Base-by-base conservation (phyloP, 352 stramenopile genomes). In the Phytopythium kandeliae region DNA sequence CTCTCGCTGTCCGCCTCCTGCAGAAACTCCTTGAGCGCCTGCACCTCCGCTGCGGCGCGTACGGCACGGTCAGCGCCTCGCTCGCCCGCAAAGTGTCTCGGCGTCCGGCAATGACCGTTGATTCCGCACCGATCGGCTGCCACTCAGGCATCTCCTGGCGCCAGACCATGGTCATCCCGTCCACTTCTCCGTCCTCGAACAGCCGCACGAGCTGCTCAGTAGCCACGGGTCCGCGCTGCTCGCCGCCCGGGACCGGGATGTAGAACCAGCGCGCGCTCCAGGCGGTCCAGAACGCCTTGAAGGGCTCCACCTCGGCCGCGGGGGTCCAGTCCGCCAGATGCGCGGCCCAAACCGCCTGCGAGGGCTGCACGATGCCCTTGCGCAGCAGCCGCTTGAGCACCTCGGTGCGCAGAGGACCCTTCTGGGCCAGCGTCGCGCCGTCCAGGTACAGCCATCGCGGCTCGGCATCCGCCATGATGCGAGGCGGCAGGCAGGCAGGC, bases 151-250 rank as follows among this genome's bases (percentile, higher is more conserved):
- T 63, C 28, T 72, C 57, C 44, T 74, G 58, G 17, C 47, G 74
- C 78, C 78, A 89, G 9, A 89, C 71, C 34, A 89, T 62, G 54
- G 78, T 89, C 65, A 89, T 73, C 28, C 78, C 78, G 55, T 89
- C 78, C 28, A 88, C 60, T 41, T 82, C 60, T 46, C 76, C 78
- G 28, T 86, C 67, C 48, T 82, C 57, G 60, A 89, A 89, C 31
- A 85, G 63, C 15, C 52, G 40, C 25, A 86, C 54, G 13, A 89
- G 71, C 42, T 82, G 62, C 41, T 80, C 60, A 6, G 78, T 89
- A 36, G 50, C 69, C 38, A 83, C 54, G 11, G 78, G 78, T 0
- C 78, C 76, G 6, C 43, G 63, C 13, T 64, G 61, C 8, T 51
- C 48, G 6, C 49, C 49, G n/a, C 60, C 22, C 2, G 54, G 41